Evolutionary conservation across 2,329 filamentous ascomycete genomes (phyloP).

Genomic region (Fusarium musae): DNA sequence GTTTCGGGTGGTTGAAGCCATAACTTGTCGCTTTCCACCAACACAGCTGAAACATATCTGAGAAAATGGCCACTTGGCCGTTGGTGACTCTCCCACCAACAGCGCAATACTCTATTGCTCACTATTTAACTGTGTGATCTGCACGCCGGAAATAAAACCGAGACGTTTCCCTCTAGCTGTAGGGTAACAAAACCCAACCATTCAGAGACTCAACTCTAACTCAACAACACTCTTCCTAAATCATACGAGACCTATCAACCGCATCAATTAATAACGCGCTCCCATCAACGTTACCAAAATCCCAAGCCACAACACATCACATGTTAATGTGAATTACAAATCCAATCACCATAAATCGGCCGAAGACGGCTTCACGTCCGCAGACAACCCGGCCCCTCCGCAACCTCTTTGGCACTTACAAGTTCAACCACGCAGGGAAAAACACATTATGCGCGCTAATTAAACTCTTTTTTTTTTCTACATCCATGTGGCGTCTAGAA

Average conservation of each 20-base stretch:
- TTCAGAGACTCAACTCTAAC: slow-evolving; percentile 5
- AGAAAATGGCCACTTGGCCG: not conserved
- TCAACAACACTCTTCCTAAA: not conserved
- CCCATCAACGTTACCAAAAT: not conserved
- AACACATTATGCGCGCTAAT: slow-evolving; percentile 27
- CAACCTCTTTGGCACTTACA: slow-evolving; percentile 9
- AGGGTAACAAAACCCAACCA: not conserved
- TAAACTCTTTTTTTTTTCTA: slow-evolving; percentile 5
- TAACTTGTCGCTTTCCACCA: not conserved
- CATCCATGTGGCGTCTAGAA: slow-evolving; percentile 15
- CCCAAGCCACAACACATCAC: not conserved
- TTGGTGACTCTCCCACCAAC: not conserved
- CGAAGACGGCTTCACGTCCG: slow-evolving; percentile 33
- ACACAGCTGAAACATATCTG: not conserved
- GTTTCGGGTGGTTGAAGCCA: not conserved
- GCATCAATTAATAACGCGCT: not conserved
- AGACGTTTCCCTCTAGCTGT: not conserved
- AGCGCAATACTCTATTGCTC: accelerated
- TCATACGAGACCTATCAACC: too few relatives aligned
- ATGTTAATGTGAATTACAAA: not conserved
- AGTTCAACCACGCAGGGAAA: not conserved
- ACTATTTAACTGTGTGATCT: not conserved
- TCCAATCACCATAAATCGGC: slow-evolving; percentile 7
- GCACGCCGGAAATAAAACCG: not conserved
- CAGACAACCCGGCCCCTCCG: slow-evolving; percentile 22